These are phyloP conservation scores for Gentiana macrophylla DNA, from an alignment of 257 asterid genomes.

Conservation along the genomic window DNA sequence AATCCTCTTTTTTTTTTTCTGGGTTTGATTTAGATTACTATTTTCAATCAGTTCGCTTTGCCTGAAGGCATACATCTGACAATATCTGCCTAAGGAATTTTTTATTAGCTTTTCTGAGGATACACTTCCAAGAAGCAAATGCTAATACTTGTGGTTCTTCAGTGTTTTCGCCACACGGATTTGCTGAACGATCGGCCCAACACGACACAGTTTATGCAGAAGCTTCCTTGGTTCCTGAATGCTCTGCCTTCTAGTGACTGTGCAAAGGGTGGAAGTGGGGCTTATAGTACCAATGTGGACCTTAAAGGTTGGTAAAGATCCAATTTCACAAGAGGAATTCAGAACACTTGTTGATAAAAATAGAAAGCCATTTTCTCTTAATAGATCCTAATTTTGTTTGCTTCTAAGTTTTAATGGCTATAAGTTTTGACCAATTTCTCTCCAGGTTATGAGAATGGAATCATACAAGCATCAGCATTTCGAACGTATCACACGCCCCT, in stretches of 20 bases:
- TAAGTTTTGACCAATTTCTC: slow-evolving; percentile 13
- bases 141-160: slow-evolving; percentile 28
- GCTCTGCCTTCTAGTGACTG: slow-evolving; percentile 96
- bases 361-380: background rate
- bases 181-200: slow-evolving; percentile 79
- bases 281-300: slow-evolving; percentile 75
- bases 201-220: slow-evolving; percentile 67
- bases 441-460: slow-evolving; percentile 65
- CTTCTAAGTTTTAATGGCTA: slow-evolving; percentile 8
- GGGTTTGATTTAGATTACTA: background rate
- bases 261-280: slow-evolving; percentile 97
- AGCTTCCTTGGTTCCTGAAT: slow-evolving; percentile 91
- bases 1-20: background rate
- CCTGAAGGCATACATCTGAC: background rate
- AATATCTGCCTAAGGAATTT: background rate
- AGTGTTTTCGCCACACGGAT: slow-evolving; percentile 94
- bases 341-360: background rate
- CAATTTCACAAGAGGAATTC: background rate
- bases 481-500: slow-evolving; percentile 96
- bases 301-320: slow-evolving; percentile 45
- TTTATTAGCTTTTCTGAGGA: background rate
- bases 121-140: background rate
- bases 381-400: background rate
- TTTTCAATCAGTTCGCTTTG: background rate
- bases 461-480: slow-evolving; percentile 81